Conservation (phyloP, 768 basidiomycete species). For the Leccinum rimulosum region DNA sequence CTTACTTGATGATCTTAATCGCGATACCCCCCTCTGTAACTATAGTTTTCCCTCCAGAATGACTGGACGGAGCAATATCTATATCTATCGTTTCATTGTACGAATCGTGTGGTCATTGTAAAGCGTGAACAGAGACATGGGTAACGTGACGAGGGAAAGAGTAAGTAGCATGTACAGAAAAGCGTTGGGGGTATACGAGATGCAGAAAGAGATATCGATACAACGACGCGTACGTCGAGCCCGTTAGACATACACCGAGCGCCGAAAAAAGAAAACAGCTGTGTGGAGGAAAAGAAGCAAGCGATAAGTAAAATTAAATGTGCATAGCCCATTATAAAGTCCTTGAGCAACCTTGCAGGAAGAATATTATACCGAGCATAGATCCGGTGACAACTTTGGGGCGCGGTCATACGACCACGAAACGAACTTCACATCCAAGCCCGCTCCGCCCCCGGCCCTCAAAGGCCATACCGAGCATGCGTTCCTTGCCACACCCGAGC, state of each 20-base stretch:
- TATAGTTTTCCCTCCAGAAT: neutral
- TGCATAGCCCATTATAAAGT: constrained; percentile 32
- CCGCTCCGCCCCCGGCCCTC: constrained; percentile 59
- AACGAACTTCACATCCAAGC: constrained; percentile 42
- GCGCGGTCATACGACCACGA: constrained; percentile 26
- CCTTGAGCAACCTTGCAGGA: constrained; percentile 9
- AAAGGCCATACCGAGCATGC: constrained; percentile 55
- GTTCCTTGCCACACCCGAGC: constrained; percentile 55
- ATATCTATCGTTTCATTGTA: constrained; percentile 20
- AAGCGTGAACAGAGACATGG: neutral
- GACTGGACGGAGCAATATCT: constrained; percentile 7
- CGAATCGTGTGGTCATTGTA: neutral
- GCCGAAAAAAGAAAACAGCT: neutral
- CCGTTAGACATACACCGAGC: constrained; percentile 6
- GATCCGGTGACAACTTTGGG: neutral
- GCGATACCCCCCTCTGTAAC: constrained; percentile 4
- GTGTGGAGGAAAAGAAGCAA: neutral
- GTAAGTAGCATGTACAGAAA: neutral
- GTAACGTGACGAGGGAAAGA: constrained; percentile 1
- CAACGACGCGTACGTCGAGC: constrained; percentile 14
- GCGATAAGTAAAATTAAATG: constrained; percentile 34
- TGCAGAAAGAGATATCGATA: constrained; percentile 21
- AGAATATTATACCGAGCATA: constrained; percentile 5
- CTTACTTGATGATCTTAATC: constrained; percentile 1
- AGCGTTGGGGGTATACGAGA: constrained; percentile 21